Conservation (phyloP, 1,284 basidiomycete genomes). For the Fomitopsis pinicola region DNA sequence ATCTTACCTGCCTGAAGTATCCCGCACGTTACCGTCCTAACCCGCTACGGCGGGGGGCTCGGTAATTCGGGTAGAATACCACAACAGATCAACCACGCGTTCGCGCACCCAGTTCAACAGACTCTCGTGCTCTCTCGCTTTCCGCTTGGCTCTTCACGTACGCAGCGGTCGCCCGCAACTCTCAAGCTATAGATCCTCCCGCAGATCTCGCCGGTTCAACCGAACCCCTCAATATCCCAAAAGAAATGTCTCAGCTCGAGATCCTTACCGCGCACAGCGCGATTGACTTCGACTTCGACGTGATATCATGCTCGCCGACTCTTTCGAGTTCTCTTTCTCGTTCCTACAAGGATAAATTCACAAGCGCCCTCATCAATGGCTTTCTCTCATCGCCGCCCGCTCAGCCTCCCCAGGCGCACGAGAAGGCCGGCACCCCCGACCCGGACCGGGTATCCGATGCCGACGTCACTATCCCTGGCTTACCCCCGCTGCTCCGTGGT, state of each 20-base stretch:
- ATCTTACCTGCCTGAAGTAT: constrained; percentile 54
- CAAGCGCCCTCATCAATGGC: constrained; percentile 31
- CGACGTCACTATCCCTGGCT: constrained; percentile 48
- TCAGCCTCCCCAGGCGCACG: constrained; percentile 18
- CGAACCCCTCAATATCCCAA: constrained; percentile 8
- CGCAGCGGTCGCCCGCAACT: constrained; percentile 4
- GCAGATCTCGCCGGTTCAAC: constrained; percentile 15
- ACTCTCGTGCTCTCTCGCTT: constrained; percentile 6
- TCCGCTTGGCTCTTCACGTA: background rate
- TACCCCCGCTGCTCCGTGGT: constrained; percentile 64
- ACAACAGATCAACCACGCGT: constrained; percentile 17
- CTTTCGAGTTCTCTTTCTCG: constrained; percentile 28
- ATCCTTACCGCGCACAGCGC: constrained; percentile 45
- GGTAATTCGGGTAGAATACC: constrained; percentile 44
- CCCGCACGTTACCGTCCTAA: constrained; percentile 50
- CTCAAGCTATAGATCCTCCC: constrained; percentile 15
- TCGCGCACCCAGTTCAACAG: background rate
- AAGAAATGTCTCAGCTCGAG: constrained; percentile 58
- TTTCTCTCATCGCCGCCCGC: constrained; percentile 28
- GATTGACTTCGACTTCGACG: constrained; percentile 41
- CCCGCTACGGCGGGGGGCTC: constrained; percentile 74
- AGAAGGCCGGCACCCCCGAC: constrained; percentile 12
- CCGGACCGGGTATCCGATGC: constrained; percentile 20
- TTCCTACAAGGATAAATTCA: constrained; percentile 31
- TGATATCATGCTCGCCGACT: constrained; percentile 25